Base-by-base conservation (phyloP, 2,329 filamentous ascomycete species). In the Fusarium siculi region DNA sequence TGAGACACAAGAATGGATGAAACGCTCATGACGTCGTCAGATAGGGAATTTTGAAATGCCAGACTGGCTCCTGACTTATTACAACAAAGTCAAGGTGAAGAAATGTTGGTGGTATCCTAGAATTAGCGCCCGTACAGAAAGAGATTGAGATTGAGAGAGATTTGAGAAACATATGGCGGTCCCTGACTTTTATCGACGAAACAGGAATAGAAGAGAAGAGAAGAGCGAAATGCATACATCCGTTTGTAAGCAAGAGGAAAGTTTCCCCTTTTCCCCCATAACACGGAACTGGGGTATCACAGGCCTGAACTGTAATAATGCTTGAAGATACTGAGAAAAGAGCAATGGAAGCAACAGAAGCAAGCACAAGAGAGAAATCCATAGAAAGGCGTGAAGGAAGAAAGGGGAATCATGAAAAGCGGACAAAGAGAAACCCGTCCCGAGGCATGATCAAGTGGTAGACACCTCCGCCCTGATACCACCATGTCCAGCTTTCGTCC, bases 81-180 rank as follows among this genome's bases (percentile, higher is more conserved):
- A 65, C 73, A 76, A 67, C 63, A 67, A 72, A 75, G 69, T 42
- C 57, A 63, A 70, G 59, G 53, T 70, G 39, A 70, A 74, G 50
- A 70, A 73, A 74, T 61, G 65, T 76, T 66, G 64, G 70, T 75
- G 78, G 75, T 80, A 80, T 79, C 78, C 75, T 79, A 63, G 70
- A 74, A 72, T 67, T 70, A 71, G 72, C 71, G 72, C 77, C 78
- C 62, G 62, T 78, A 71, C 74, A 78, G 61, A 76, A 59, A 62
- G 55, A 76, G 72, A 78, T 63, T 75, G 56, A 69, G 40, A 77
- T 52, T 64, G 64, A 74, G 70, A 76, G 55, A 73, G 39, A 61
- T 44, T 56, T 53, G 60, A 69, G 70, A 74, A 77, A 74, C 61
- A 75, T 68, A 65, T 66, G 63, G 70, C 70, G 72, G 74, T 75